phyloP scores from a whole-genome alignment of 2,329 filamentous ascomycete species.

The Cordyceps cicadae region DNA sequence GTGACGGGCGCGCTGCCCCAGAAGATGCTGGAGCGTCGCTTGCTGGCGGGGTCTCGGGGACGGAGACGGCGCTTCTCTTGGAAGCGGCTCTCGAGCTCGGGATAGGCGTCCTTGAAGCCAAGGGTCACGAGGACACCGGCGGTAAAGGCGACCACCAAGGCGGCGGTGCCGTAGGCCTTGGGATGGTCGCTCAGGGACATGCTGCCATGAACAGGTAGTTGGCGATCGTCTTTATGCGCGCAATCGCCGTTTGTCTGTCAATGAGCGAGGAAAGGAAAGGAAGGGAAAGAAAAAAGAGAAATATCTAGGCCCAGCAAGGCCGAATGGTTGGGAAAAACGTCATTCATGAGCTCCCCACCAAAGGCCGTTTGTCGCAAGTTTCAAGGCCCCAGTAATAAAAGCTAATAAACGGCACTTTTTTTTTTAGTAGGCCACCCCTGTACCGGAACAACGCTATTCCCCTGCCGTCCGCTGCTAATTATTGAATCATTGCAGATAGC shows the following conservation, averaged over 20 bases:
- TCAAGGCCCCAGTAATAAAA: background rate
- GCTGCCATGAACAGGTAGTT: slow-evolving; percentile 11
- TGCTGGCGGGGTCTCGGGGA: slow-evolving; percentile 11
- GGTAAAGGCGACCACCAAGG: slow-evolving; percentile 64
- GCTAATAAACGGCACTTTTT: background rate
- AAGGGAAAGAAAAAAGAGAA: too few relatives aligned
- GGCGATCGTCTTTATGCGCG: background rate
- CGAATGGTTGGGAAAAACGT: background rate
- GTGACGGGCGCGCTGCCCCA: slow-evolving; percentile 37
- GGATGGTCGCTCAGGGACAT: slow-evolving; percentile 57
- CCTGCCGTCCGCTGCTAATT: background rate
- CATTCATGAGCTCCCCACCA: background rate
- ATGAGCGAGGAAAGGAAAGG: background rate
- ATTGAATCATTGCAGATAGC: background rate
- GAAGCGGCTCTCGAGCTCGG: slow-evolving; percentile 61
- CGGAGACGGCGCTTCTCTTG: slow-evolving; percentile 32
- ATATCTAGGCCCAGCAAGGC: background rate
- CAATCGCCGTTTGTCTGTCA: background rate
- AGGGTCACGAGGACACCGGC: slow-evolving; percentile 68
- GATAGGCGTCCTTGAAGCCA: slow-evolving; percentile 72
- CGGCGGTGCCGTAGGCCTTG: slow-evolving; percentile 55
- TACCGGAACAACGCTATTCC: slow-evolving; percentile 9
- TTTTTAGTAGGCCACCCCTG: too few relatives aligned
- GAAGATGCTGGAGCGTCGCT: slow-evolving; percentile 34
- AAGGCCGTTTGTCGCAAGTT: background rate